Evolutionary conservation across 352 stramenopile species (phyloP), one percentile per base, ranked within the genome.

Genomic region (Aphanomyces astaci): DNA sequence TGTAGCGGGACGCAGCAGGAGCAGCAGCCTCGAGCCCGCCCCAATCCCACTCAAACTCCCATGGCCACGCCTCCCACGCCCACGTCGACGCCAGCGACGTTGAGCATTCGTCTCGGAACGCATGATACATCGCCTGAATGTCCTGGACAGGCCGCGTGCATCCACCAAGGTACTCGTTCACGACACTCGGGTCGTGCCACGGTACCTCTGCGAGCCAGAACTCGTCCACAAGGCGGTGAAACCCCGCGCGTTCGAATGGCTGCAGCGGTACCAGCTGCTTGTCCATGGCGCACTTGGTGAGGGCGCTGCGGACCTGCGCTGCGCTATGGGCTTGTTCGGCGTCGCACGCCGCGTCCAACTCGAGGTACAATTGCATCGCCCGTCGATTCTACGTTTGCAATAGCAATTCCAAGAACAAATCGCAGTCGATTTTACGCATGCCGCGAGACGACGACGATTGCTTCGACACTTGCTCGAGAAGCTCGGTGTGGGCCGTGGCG

Each of bases 361-460:
- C 66, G n/a, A 70, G 69, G 25, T 72, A 72, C 4, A 93, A 52
- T 25, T 75, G 55, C 15, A 77, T 78, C 13, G 80, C 81, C 19
- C 81, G 84, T 53, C 76, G 53, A 28, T 78, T 89, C 84, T 82
- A 93, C 55, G 76, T 70, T 30, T 85, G 71, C 2, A 93, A 31
- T 1, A 93, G 60, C 28, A 91, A 73, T 45, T 86, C 76, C 2
- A 91, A 68, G 71, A 91, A 86, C 24, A 78, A 78, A 72, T 93
- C 84, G 11, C 78, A 78, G 60, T 93, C 84, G 36, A 93, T 87
- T 71, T 93, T 93, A 56, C 81, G 79, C 31, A 77, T 65, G 17
- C 71, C 71, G 28, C 82, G 78, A 1, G 80, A 82, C 4, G 77
- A 75, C 4, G 75, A 77, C 15, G 74, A 71, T 25, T 83, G 49